Conservation (phyloP, 257 asterid genomes). For the Cinchona pubescens region DNA sequence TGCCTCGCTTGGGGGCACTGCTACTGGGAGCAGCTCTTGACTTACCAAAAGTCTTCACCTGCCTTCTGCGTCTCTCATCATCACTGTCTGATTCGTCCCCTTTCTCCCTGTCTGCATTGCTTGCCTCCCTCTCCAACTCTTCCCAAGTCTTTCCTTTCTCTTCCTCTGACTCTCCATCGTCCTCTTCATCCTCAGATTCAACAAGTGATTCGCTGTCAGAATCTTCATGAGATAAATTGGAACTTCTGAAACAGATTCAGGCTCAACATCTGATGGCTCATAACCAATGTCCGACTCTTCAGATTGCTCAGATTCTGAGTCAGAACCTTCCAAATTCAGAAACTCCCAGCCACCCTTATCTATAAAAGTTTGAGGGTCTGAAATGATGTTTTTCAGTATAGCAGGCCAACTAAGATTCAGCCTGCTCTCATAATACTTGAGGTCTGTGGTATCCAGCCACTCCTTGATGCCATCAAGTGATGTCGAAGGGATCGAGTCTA, state of each 20-base stretch:
- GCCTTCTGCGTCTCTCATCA: slow-evolving; percentile 64
- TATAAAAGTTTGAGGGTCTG: slow-evolving; percentile 62
- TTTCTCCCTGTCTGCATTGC: slow-evolving; percentile 62
- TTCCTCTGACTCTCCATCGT: slow-evolving; percentile 51
- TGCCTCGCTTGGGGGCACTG: slow-evolving; percentile 42
- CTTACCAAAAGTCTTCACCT: slow-evolving; percentile 57
- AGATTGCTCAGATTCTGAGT: slow-evolving; percentile 62
- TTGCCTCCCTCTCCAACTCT: slow-evolving; percentile 79
- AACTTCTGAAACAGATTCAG: slow-evolving; percentile 68
- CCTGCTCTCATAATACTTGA: slow-evolving; percentile 80
- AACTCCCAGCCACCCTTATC: slow-evolving; percentile 87
- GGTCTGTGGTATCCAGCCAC: slow-evolving; percentile 73
- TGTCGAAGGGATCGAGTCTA: slow-evolving; percentile 66
- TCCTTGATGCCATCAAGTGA: slow-evolving; percentile 70
- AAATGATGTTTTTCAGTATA: slow-evolving; percentile 54
- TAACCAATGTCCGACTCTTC: slow-evolving; percentile 65
- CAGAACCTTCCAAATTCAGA: slow-evolving; percentile 66
- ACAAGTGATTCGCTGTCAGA: slow-evolving; percentile 64
- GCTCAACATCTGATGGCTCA: slow-evolving; percentile 66
- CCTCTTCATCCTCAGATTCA: slow-evolving; percentile 63
- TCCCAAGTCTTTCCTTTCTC: slow-evolving; percentile 85
- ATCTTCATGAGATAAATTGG: too few species aligned
- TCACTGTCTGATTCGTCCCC: slow-evolving; percentile 75
- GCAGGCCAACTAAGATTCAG: slow-evolving; percentile 75
- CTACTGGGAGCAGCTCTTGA: slow-evolving; percentile 45